These are phyloP conservation scores for Aurantiochytrium sp. DNA, from an alignment of 108 stramenopile genomes.

Conservation along the genomic window DNA sequence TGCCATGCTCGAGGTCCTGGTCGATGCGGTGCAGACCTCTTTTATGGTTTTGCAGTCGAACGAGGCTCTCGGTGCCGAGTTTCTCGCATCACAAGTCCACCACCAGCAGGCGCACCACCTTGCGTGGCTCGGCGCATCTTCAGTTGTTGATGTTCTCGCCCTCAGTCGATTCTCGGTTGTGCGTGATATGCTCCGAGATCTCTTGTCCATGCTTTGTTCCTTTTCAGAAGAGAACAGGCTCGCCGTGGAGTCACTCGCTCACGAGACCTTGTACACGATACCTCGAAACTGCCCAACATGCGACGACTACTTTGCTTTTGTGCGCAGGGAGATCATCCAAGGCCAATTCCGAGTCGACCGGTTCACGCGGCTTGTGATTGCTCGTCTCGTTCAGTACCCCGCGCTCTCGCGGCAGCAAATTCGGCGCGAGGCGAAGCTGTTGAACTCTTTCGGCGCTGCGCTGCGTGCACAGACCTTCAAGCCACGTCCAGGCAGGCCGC, in stretches of 20 bases:
- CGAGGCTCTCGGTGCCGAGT: not conserved
- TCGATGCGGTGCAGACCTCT: not conserved
- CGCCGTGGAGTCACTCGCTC: not conserved
- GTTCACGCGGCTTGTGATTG: not conserved
- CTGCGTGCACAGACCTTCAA: not conserved
- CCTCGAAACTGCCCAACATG: conserved; percentile 5
- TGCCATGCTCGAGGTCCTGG: not conserved
- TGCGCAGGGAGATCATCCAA: not conserved
- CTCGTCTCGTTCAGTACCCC: not conserved
- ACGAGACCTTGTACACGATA: not conserved
- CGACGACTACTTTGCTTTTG: not conserved
- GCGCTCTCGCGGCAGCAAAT: not conserved
- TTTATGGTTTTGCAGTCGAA: not conserved
- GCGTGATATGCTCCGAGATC: not conserved
- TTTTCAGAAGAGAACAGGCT: not conserved
- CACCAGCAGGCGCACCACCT: not conserved
- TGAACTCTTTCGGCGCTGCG: not conserved
- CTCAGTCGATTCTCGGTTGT: not conserved
- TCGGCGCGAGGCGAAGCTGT: not conserved
- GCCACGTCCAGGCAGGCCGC: not conserved
- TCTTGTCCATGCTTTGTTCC: not conserved
- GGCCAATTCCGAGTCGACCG: not conserved
- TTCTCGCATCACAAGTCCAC: not conserved
- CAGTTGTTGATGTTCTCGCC: not conserved
- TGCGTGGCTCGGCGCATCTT: not conserved